A percentile compares a stretch with the other conserved stretches of the same genome.
Conservation (phyloP, 1,139 yeast genomes). For the Candida sojae region DNA sequence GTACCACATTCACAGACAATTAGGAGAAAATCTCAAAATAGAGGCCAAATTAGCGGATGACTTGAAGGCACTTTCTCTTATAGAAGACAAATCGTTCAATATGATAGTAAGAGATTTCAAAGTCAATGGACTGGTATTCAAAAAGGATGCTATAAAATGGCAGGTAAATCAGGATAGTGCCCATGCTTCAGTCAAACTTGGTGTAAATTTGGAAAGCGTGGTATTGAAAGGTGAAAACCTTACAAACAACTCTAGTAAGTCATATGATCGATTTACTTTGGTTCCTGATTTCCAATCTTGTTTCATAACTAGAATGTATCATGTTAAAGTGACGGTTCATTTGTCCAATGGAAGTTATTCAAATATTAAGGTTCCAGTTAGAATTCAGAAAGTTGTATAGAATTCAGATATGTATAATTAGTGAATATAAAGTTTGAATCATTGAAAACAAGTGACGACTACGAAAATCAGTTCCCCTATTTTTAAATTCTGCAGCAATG, state of each 20-base stretch:
- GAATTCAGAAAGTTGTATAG: slow-evolving; percentile 15
- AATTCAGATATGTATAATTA: too few relatives aligned
- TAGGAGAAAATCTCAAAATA: slow-evolving; percentile 31
- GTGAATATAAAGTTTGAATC: too few relatives aligned
- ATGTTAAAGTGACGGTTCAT: slow-evolving; percentile 28
- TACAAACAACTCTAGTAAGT: neutral
- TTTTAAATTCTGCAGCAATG: neutral
- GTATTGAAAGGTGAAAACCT: slow-evolving; percentile 11
- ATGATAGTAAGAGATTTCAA: slow-evolving; percentile 20
- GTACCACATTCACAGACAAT: slow-evolving; percentile 18
- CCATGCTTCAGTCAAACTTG: slow-evolving; percentile 11
- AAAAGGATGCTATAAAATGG: slow-evolving; percentile 7
- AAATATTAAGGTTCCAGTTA: slow-evolving; percentile 36
- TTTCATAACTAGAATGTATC: slow-evolving; percentile 35
- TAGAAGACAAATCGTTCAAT: slow-evolving; percentile 29
- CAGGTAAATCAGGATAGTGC: slow-evolving; percentile 1
- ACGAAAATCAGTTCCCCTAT: neutral
- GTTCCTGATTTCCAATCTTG: slow-evolving; percentile 46
- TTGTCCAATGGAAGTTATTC: slow-evolving; percentile 30
- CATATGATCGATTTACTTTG: slow-evolving; percentile 25
- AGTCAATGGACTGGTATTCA: slow-evolving; percentile 10
- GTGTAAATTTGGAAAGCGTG: slow-evolving; percentile 12
- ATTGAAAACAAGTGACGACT: too few relatives aligned
- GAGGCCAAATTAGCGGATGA: slow-evolving; percentile 34
- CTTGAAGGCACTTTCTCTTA: slow-evolving; percentile 27